Evolutionary conservation across 1,284 basidiomycete genomes (phyloP), one percentile per base, ranked within the genome.

Genomic region (Ustilago nuda): DNA sequence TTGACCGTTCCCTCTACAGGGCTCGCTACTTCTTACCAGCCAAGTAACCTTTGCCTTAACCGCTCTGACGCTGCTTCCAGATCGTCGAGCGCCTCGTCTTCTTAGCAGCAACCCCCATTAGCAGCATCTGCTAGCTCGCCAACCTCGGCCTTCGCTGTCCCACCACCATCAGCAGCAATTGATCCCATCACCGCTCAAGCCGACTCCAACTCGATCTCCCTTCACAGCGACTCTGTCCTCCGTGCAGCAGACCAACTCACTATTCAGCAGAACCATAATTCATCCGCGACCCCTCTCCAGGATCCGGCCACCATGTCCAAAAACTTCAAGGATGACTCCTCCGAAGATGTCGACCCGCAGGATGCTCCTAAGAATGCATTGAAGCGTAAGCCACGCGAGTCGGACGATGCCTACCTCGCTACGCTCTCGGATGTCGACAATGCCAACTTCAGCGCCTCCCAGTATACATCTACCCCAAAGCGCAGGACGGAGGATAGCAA

Each of bases 291-390:
- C 0, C 45, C 61, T 23, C 56, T 72, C 19, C 70, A 72, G 33
- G 50, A 63, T 30, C 37, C 56, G 9, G 56, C 54, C 33, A 58
- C 60, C 37, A 43, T 48, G 45, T 48, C 45, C 9, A 17, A 50
- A 12, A 33, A 36, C 30, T 45, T 50, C 23, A 63, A 64, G 30
- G 52, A 57, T 43, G 65, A 67, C 17, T 57, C 67, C 6, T 70
- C 65, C 27, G 60, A 74, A 17, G 66, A 74, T 36, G 56, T 69
- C 39, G 72, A 66, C 37, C 63, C 66, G 11, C 72, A 74, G 33
- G 66, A 74, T 35, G 52, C 60, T 5, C 52, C 32, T 41, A 72
- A 64, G 56, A 64, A 64, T 7, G 64, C 66, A 3, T 53, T 74
- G 43, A 69, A 68, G 56, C 66, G 66, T 48, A 67, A 71, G 51